Evolutionary conservation across 164 flowering plant genomes (phyloP).

Genomic region (Cinnamomum micranthum): DNA sequence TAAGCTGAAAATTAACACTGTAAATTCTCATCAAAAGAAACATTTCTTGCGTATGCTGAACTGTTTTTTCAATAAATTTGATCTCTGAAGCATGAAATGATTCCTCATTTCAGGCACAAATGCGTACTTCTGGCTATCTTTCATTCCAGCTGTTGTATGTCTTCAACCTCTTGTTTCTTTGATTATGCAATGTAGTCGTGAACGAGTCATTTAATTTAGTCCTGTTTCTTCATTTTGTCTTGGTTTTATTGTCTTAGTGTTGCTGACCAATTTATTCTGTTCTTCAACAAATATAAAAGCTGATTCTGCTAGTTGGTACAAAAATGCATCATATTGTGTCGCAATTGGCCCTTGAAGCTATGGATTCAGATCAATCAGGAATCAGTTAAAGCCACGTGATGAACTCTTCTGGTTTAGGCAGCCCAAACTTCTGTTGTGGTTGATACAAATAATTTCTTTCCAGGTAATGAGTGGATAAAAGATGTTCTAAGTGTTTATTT

Average conservation of each 20-base stretch:
- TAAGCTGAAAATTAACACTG: neutral
- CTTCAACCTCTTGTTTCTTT: neutral
- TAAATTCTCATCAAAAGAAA: neutral
- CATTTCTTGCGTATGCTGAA: neutral
- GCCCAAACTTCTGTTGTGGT: slow-evolving; percentile 57
- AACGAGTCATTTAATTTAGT: neutral
- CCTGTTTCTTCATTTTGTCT: neutral
- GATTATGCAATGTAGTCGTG: no score
- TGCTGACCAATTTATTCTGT: slow-evolving; percentile 3
- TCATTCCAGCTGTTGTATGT: slow-evolving; percentile 73
- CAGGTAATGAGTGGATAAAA: slow-evolving; percentile 39
- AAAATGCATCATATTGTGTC: slow-evolving; percentile 78
- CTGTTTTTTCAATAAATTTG: neutral
- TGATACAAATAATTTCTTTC: slow-evolving; percentile 74
- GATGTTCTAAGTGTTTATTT: neutral
- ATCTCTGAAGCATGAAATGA: slow-evolving; percentile 13
- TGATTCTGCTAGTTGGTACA: slow-evolving; percentile 72
- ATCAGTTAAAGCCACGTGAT: slow-evolving; percentile 65
- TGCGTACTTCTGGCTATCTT: slow-evolving; percentile 83
- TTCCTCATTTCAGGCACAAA: slow-evolving; percentile 50
- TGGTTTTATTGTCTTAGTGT: neutral
- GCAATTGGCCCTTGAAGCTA: slow-evolving; percentile 72
- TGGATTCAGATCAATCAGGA: slow-evolving; percentile 33
- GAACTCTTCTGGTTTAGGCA: slow-evolving; percentile 90
- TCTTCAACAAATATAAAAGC: slow-evolving; percentile 25